phyloP scores from a whole-genome alignment of 441 rosid genomes.

The Syzygium malaccense region DNA sequence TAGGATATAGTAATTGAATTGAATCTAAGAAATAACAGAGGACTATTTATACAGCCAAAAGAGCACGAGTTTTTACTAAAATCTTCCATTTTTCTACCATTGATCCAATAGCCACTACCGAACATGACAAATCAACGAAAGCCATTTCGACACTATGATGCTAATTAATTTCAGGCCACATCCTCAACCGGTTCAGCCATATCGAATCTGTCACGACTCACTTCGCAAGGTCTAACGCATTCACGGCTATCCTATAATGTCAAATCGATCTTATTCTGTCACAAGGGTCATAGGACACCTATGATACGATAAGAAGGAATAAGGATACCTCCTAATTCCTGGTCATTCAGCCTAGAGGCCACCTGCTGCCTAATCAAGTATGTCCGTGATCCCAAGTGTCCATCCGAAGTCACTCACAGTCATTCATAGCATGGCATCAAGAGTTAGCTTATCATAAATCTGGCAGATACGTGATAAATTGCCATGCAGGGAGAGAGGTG shows the following conservation, averaged over 20 bases:
- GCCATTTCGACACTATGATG: neutral
- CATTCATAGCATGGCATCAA: neutral
- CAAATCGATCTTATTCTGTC: neutral
- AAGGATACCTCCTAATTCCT: neutral
- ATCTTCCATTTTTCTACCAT: neutral
- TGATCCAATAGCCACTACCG: neutral
- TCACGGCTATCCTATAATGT: neutral
- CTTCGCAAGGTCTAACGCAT: neutral
- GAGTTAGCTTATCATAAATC: neutral
- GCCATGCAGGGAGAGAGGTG: neutral
- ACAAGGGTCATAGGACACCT: neutral
- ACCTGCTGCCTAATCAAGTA: neutral
- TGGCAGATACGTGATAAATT: neutral
- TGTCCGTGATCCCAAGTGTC: neutral
- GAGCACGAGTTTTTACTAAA: neutral
- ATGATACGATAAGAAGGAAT: neutral
- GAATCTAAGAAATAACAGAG: neutral
- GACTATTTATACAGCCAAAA: neutral
- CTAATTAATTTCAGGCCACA: neutral
- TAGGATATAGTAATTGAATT: neutral
- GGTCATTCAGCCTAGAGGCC: neutral
- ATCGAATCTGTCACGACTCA: neutral
- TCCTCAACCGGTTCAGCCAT: neutral
- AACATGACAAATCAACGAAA: neutral
- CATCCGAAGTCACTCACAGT: neutral